phyloP scores from a whole-genome alignment of 495 filamentous ascomycete genomes.

The Podospora pseudocomata region DNA sequence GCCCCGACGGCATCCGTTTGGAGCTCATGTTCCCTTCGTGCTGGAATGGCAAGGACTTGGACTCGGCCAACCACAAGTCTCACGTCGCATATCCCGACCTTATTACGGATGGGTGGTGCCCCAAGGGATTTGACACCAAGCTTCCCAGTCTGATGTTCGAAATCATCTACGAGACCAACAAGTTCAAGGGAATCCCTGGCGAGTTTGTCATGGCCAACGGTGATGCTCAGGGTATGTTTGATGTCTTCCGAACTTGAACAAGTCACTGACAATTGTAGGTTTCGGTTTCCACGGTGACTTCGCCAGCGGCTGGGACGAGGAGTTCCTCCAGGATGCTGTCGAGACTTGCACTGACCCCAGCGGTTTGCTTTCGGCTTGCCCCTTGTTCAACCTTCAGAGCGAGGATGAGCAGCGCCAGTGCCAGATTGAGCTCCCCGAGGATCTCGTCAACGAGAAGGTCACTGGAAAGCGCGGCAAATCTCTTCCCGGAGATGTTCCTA shows the following conservation, averaged over 20 bases:
- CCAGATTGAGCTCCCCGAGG: constrained; percentile 32
- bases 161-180: constrained; percentile 77
- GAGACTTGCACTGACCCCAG: constrained; percentile 53
- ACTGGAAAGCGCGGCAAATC: constrained; percentile 25
- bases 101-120: constrained; percentile 75
- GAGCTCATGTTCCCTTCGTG: constrained; percentile 90
- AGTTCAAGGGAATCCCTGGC: constrained; percentile 63
- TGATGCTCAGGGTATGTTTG: constrained; percentile 62
- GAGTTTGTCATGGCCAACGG: constrained; percentile 79
- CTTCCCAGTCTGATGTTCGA: constrained; percentile 79
- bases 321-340: constrained; percentile 57
- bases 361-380: constrained; percentile 54
- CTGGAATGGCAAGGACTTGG: constrained; percentile 73
- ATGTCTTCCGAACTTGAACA: background rate
- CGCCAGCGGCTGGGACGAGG: constrained; percentile 71
- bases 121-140: constrained; percentile 63
- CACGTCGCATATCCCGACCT: constrained; percentile 76
- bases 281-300: constrained; percentile 86
- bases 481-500: constrained; percentile 41
- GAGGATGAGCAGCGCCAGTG: constrained; percentile 36
- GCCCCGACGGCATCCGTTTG: constrained; percentile 69
- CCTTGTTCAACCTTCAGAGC: constrained; percentile 46
- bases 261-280: constrained; percentile 38
- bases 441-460: constrained; percentile 35
- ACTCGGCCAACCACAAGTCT: constrained; percentile 58